Evolutionary conservation across 2,329 filamentous ascomycete genomes (phyloP).

Genomic region (Fusarium sp.): DNA sequence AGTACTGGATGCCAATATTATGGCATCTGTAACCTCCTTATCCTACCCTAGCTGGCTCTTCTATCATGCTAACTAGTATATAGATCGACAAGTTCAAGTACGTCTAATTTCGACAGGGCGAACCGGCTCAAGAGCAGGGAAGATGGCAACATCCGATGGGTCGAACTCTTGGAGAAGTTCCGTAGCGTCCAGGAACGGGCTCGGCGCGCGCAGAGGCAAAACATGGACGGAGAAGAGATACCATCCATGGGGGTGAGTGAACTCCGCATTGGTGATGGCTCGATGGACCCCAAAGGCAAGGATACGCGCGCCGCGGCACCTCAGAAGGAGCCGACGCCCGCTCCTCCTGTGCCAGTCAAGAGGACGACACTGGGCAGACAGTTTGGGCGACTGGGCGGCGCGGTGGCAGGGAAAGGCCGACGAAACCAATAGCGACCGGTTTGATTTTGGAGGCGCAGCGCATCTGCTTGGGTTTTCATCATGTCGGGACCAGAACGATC

Average conservation of each 20-base stretch:
- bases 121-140: slow-evolving; percentile 83
- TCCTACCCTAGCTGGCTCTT: neutral
- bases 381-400: slow-evolving; percentile 74
- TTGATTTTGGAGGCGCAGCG: slow-evolving; percentile 19
- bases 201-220: slow-evolving; percentile 70
- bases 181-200: slow-evolving; percentile 87
- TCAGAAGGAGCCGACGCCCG: slow-evolving; percentile 58
- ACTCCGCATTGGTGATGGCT: slow-evolving; percentile 53
- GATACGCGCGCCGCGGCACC: slow-evolving; percentile 54
- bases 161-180: slow-evolving; percentile 93
- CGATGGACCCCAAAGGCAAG: slow-evolving; percentile 52
- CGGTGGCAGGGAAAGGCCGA: slow-evolving; percentile 70
- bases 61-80: slow-evolving; percentile 14
- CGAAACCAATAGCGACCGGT: slow-evolving; percentile 49
- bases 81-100: slow-evolving; percentile 57
- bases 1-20: neutral
- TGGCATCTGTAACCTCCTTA: neutral
- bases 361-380: slow-evolving; percentile 70
- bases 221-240: slow-evolving; percentile 60
- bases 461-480: slow-evolving; percentile 8
- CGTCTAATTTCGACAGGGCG: slow-evolving; percentile 71
- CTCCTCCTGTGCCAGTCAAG: slow-evolving; percentile 60
- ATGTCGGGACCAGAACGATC: slow-evolving; percentile 3
- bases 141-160: slow-evolving; percentile 87
- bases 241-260: slow-evolving; percentile 55